Evolutionary conservation across 306 rosid genomes (phyloP), one percentile per base, ranked within the genome.

Genomic region (Rosa persica): DNA sequence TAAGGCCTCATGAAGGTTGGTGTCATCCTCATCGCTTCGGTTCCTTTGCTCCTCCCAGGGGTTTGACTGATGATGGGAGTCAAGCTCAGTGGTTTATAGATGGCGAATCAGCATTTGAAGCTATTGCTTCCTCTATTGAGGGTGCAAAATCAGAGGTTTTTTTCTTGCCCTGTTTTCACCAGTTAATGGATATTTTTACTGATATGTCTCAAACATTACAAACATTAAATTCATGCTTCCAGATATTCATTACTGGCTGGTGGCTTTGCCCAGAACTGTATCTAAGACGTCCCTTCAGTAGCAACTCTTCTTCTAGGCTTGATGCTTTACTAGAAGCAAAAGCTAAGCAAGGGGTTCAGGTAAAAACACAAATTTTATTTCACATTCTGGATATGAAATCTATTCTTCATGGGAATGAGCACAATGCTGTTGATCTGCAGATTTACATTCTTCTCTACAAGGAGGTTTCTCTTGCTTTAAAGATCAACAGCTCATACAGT

Each of bases 171-270:
- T 73, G 54, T 49, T 39, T 15, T 34, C 44, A 34, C 43, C 5
- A 70, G 9, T 70, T 70, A 19, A 22, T 72, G 4, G n/a, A 54
- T 25, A 12, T 5, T 36, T 61, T 67, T 43, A 30, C 40, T 82
- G 70, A 8, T 20, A 46, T 58, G 57, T 12, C 75, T 70, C 39
- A 30, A 55, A 20, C 60, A 13, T 76, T 42, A 20, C 39, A 30
- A 55, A 20, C 60, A 13, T 76, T 42, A 20, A 74, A 76, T 46
- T 44, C 22, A 15, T 70, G 62, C 44, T 76, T 70, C 79, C 82
- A 86, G 89, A 83, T 86, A 43, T 84, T 83, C 84, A 81, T 86
- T 27, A 86, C 89, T 72, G 89, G 89, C 44, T 86, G 89, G 89
- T 86, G 89, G 89, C 84, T 86, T 71, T 86, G 89, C 75, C 89